These are phyloP conservation scores for Elongisporangium prolatum DNA, from an alignment of 352 stramenopile species.

Conservation along the genomic window DNA sequence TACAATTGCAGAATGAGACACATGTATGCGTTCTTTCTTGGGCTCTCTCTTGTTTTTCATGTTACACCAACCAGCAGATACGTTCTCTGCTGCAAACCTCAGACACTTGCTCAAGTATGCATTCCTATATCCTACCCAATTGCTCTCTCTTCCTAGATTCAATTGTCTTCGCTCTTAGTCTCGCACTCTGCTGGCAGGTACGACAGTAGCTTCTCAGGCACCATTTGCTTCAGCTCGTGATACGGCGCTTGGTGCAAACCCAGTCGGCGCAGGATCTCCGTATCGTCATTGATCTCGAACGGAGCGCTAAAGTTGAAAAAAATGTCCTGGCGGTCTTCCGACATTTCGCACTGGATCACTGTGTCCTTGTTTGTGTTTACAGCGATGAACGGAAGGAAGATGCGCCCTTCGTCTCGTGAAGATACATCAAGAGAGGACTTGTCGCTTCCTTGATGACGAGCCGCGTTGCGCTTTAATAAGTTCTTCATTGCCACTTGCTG, in stretches of 20 bases:
- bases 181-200: slow-evolving; percentile 79
- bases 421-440: slow-evolving; percentile 18
- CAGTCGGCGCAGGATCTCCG: slow-evolving; percentile 94
- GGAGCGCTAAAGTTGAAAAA: slow-evolving; percentile 96
- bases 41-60: slow-evolving; percentile 2
- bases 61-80: slow-evolving; percentile 3
- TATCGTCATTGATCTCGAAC: slow-evolving; percentile 98
- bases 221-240: slow-evolving; percentile 62
- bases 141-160: not conserved
- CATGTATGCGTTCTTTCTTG: slow-evolving; percentile 3
- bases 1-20: not conserved
- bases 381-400: slow-evolving; percentile 96
- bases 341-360: slow-evolving; percentile 97
- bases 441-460: slow-evolving; percentile 44
- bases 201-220: slow-evolving; percentile 70
- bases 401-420: slow-evolving; percentile 69
- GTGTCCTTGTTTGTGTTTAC: slow-evolving; percentile 94
- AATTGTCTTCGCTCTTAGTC: slow-evolving; percentile 59
- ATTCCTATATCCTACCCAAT: slow-evolving; percentile 8
- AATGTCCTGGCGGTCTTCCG: slow-evolving; percentile 91
- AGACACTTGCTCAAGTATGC: slow-evolving; percentile 13
- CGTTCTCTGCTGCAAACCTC: not conserved
- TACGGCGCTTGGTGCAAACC: slow-evolving; percentile 81
- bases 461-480: slow-evolving; percentile 85
- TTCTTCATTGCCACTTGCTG: slow-evolving; percentile 95